These are phyloP conservation scores for Alternaria triticimaculans DNA, from an alignment of 2,329 filamentous ascomycete genomes.

Conservation along the genomic window DNA sequence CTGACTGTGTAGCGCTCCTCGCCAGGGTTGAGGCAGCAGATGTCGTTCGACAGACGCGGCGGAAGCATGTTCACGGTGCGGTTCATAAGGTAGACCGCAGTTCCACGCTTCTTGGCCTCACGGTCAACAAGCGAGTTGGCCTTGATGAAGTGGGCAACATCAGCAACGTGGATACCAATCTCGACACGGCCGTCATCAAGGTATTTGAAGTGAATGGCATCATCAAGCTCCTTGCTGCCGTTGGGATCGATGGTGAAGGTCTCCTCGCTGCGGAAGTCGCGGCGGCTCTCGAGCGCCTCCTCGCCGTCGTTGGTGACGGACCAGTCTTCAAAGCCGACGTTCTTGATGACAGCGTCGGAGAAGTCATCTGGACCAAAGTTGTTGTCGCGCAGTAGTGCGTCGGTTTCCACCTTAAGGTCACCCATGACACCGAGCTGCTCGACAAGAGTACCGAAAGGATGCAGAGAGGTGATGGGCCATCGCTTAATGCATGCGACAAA, in stretches of 20 bases:
- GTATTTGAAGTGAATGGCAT: constrained; percentile 90
- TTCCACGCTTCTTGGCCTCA: constrained; percentile 97
- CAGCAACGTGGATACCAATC: constrained; percentile 92
- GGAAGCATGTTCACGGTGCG: constrained; percentile 87
- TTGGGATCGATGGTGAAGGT: constrained; percentile 93
- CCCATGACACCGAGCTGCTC: constrained; percentile 98
- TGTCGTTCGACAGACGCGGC: constrained; percentile 79
- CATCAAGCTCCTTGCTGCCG: constrained; percentile 85
- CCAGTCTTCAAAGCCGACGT: constrained; percentile 92
- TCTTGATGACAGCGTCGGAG: constrained; percentile 93
- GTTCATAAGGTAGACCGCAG: constrained; percentile 93
- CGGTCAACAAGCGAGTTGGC: constrained; percentile 92
- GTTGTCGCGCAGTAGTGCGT: constrained; percentile 95
- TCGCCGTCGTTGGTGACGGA: constrained; percentile 84
- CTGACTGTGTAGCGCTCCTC: constrained; percentile 90
- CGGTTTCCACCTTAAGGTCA: constrained; percentile 95
- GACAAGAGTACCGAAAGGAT: constrained; percentile 96
- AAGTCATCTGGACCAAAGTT: constrained; percentile 99
- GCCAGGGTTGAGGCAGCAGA: constrained; percentile 86
- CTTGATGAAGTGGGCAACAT: constrained; percentile 97
- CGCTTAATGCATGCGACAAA: constrained; percentile 99
- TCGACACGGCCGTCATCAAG: constrained; percentile 85
- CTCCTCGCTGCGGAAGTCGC: constrained; percentile 87
- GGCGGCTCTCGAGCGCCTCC: constrained; percentile 72
- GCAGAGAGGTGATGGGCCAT: constrained; percentile 99